phyloP scores from a whole-genome alignment of 768 basidiomycete genomes.

The Leucocoprinus birnbaumii region DNA sequence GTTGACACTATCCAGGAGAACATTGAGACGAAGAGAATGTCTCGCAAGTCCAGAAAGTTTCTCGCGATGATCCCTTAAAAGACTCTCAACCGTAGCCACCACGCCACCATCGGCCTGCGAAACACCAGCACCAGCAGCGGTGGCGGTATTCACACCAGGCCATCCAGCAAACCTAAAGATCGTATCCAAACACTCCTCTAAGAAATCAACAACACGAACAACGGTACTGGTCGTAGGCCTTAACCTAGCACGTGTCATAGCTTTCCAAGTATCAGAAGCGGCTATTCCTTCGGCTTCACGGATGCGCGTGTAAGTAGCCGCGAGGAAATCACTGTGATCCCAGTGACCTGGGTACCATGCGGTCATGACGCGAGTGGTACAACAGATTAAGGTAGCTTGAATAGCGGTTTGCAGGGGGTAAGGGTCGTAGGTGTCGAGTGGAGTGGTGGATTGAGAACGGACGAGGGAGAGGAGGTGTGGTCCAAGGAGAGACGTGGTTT shows the following conservation, averaged over 20 bases:
- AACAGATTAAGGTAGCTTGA: conserved; percentile 37
- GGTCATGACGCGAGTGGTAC: conserved; percentile 34
- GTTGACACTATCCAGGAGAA: conserved; percentile 15
- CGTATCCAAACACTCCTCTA: conserved; percentile 8
- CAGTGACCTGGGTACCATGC: conserved; percentile 42
- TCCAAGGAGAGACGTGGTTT: conserved; percentile 28
- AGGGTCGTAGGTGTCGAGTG: conserved; percentile 25
- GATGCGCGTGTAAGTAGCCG: conserved; percentile 32
- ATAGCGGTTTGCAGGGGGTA: conserved; percentile 35
- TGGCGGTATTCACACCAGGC: not conserved
- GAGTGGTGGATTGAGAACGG: conserved; percentile 19
- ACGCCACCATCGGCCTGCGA: not conserved
- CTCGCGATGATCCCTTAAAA: conserved; percentile 13
- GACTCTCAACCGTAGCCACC: conserved; percentile 9
- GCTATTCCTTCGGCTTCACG: conserved; percentile 18
- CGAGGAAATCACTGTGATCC: conserved; percentile 38
- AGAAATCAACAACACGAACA: conserved; percentile 12
- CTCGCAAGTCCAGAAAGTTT: conserved; percentile 24
- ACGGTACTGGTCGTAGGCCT: conserved; percentile 13
- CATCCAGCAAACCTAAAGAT: conserved; percentile 8
- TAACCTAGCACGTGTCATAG: conserved; percentile 19
- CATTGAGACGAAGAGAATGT: conserved; percentile 24
- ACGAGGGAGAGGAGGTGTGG: conserved; percentile 27
- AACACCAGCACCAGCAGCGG: conserved; percentile 9
- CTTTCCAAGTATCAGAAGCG: conserved; percentile 21